Base-by-base conservation (phyloP, 2,329 filamentous ascomycete species). In the Cercospora zeina region DNA sequence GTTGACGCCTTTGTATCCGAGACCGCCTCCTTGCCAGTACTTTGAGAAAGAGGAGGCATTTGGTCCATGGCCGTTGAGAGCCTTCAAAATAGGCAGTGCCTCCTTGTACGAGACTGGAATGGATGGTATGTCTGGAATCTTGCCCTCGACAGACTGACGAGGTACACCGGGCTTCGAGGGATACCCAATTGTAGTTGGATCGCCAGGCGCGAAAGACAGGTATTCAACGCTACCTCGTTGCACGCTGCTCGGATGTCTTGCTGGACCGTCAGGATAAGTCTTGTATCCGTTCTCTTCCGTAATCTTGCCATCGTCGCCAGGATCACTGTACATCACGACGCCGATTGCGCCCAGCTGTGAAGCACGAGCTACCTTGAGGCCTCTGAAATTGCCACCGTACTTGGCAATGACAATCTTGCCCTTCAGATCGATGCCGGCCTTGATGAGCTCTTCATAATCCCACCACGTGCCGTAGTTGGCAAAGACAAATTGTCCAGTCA, bases 161-260 rank as follows among this genome's bases (percentile, higher is more conserved):
- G 91, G 90, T 24, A 82, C 89, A n/a, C 89, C 93, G 4, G 93
- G 93, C 75, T 93, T 93, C 0, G 92, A 96, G 7, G 93, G 90
- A 72, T 96, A 97, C 10, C 95, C 95, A 16, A 92, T 91, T 0
- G 95, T 97, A 0, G 95, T 96, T 54, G 93, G 93, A 72, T 97
- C 86, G 58, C 86, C 86, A 19, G 85, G 85, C 50, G 81, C 80
- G 39, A 85, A 78, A 66, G 82, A 80, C 64, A 82, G 69, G 58
- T 79, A 82, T 75, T 95, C 87, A 7, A 88, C 86, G 72, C 91
- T 96, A 66, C 93, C 93, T 68, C 93, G 83, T 77, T 97, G 93
- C 10, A 97, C 92, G 69, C 89, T 91, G 75, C 88, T 93, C 2
- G 92, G 91, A 69, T 97, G 87, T 62, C 93, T 85, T 0, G 92